Percentiles rank a stretch among this genome's conserved stretches.
phyloP scores from a whole-genome alignment of 1,139 yeast species.

The Zygosaccharomyces pseudobailii region DNA sequence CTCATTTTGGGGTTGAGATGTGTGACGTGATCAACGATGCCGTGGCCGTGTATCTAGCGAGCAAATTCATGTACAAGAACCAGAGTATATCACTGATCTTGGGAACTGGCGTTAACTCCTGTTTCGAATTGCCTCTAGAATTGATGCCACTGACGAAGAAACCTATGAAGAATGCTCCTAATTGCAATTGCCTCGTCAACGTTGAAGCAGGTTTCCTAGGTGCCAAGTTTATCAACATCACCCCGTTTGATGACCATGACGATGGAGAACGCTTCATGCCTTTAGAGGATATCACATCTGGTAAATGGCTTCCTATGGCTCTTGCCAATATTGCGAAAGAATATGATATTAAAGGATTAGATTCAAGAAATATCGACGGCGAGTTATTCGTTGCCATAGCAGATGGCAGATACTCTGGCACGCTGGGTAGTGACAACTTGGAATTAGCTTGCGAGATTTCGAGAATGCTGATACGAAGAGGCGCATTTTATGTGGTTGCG shows the following conservation, averaged over 20 bases:
- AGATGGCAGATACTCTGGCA: constrained; percentile 3
- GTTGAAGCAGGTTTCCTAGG: constrained; percentile 37
- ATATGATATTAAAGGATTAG: constrained; percentile 12
- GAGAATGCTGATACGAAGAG: constrained; percentile 23
- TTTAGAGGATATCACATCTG: constrained; percentile 26
- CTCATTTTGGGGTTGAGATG: constrained; percentile 13
- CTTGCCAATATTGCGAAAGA: constrained; percentile 16
- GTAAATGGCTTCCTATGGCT: constrained; percentile 26
- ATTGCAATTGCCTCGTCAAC: constrained; percentile 23
- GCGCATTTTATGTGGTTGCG: constrained; percentile 25
- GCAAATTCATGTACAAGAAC: constrained; percentile 13
- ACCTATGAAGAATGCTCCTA: background rate
- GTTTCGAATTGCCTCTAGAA: constrained; percentile 26
- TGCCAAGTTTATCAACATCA: constrained; percentile 15
- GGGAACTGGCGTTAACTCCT: constrained; percentile 37
- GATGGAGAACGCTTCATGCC: constrained; percentile 22
- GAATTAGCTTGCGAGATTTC: constrained; percentile 15
- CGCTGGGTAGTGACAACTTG: constrained; percentile 3
- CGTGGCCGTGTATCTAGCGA: constrained; percentile 32
- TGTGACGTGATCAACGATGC: constrained; percentile 34
- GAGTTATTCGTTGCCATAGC: constrained; percentile 21
- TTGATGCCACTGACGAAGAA: constrained; percentile 5
- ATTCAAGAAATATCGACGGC: constrained; percentile 22
- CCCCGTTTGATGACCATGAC: constrained; percentile 18
- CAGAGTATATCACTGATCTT: constrained; percentile 31